phyloP scores from a whole-genome alignment of 2,329 filamentous ascomycete genomes.

The Fusarium duplospermum region DNA sequence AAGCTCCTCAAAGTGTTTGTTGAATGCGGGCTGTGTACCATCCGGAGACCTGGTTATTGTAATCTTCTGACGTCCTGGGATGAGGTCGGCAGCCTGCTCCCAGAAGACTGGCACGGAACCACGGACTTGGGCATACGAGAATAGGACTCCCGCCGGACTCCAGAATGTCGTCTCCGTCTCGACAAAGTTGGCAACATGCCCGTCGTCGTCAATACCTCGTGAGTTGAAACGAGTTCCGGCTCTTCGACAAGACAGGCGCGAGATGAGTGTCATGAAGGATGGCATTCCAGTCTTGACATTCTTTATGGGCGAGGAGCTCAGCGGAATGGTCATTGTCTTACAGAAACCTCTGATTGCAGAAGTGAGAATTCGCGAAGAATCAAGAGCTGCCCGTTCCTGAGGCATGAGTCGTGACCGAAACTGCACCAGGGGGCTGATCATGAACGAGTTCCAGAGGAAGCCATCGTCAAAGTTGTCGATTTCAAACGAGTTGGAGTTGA shows the following conservation, averaged over 20 bases:
- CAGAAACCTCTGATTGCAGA: constrained; percentile 96
- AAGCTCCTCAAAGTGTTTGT: constrained; percentile 92
- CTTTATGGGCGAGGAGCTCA: constrained; percentile 77
- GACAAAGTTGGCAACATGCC: constrained; percentile 98
- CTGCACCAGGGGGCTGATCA: constrained; percentile 92
- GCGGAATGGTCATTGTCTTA: constrained; percentile 85
- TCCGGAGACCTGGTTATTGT: constrained; percentile 88
- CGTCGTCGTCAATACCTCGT: constrained; percentile 97
- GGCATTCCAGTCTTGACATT: constrained; percentile 76
- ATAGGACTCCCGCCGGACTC: constrained; percentile 80
- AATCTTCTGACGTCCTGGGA: constrained; percentile 95
- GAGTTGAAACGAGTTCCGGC: constrained; percentile 97
- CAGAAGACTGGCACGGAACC: constrained; percentile 97
- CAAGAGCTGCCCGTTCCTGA: constrained; percentile 81
- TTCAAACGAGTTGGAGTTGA: constrained; percentile 83
- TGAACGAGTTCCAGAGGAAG: constrained; percentile 98
- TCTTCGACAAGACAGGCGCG: constrained; percentile 87
- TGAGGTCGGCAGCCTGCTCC: constrained; percentile 90
- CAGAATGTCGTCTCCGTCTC: constrained; percentile 95
- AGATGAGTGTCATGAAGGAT: constrained; percentile 89
- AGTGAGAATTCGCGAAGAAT: constrained; percentile 87
- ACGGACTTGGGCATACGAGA: constrained; percentile 93
- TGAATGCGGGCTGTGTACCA: constrained; percentile 92
- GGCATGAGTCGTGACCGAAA: constrained; percentile 86
- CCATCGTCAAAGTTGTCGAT: constrained; percentile 93